Percentiles rank a stretch among this genome's conserved stretches.
phyloP scores from a whole-genome alignment of 768 basidiomycete genomes.

The Mycena rebaudengoi region DNA sequence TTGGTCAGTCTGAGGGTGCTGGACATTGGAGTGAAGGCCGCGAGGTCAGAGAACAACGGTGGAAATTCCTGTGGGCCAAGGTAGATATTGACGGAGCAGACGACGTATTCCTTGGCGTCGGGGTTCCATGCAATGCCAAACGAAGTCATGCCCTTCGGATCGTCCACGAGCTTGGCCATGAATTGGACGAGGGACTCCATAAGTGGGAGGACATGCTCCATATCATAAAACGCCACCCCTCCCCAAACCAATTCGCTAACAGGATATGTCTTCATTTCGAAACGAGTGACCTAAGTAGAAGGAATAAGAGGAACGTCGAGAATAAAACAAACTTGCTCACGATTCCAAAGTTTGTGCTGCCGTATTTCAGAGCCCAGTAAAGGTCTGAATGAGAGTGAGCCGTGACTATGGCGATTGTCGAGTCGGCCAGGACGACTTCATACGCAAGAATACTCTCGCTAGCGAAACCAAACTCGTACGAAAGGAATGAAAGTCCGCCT shows the following conservation, averaged over 20 bases:
- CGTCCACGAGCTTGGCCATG: constrained; percentile 15
- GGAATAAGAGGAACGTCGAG: no score
- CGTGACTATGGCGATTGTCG: constrained; percentile 23
- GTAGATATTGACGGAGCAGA: constrained; percentile 27
- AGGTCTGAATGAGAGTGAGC: constrained; percentile 14
- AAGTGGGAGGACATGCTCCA: constrained; percentile 20
- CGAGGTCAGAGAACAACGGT: constrained; percentile 20
- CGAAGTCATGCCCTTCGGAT: constrained; percentile 23
- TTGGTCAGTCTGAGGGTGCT: constrained; percentile 25
- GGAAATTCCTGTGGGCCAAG: constrained; percentile 21
- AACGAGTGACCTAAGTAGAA: no score
- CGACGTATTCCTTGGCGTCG: constrained; percentile 14
- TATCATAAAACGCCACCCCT: constrained; percentile 21
- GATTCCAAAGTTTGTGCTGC: constrained; percentile 32
- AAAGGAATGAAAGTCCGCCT: constrained; percentile 31
- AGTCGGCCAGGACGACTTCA: constrained; percentile 28
- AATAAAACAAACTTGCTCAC: no score
- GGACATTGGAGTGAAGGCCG: constrained; percentile 3
- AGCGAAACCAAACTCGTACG: constrained; percentile 27
- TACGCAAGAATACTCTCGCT: constrained; percentile 29
- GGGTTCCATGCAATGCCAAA: constrained; percentile 25
- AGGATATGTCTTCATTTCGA: constrained; percentile 28
- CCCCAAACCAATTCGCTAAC: constrained; percentile 26
- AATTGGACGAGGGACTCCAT: constrained; percentile 23
- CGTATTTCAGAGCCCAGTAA: constrained; percentile 30